These are phyloP conservation scores for Fulvia fulva DNA, from an alignment of 2,329 filamentous ascomycete species.

Conservation along the genomic window DNA sequence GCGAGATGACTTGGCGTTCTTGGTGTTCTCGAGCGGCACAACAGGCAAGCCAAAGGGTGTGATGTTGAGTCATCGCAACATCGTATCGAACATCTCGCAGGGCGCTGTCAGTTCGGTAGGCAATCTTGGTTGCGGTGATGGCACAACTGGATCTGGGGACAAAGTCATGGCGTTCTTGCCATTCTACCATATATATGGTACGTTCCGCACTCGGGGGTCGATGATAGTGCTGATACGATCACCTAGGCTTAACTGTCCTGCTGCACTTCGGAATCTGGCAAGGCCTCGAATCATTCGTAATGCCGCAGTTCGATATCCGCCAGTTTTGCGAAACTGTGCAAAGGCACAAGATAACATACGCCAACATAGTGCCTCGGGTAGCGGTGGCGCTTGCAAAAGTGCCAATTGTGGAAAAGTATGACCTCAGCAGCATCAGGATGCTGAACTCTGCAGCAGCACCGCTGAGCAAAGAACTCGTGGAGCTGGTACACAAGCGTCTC, in stretches of 20 bases:
- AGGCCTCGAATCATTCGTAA: constrained; percentile 64
- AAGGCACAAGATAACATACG: constrained; percentile 67
- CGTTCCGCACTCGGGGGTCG: constrained; percentile 67
- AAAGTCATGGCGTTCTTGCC: constrained; percentile 73
- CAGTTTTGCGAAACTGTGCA: constrained; percentile 75
- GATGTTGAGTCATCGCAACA: constrained; percentile 76
- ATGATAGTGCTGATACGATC: constrained; percentile 51
- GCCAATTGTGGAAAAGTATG: constrained; percentile 71
- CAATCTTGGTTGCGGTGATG: constrained; percentile 50
- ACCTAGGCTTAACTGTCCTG: constrained; percentile 62
- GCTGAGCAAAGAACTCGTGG: constrained; percentile 71
- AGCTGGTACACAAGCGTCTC: constrained; percentile 67
- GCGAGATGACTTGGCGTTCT: constrained; percentile 68
- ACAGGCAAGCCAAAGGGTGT: constrained; percentile 90
- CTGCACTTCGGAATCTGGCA: constrained; percentile 38
- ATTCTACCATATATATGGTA: constrained; percentile 91
- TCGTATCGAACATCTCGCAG: constrained; percentile 64
- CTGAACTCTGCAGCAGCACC: constrained; percentile 84
- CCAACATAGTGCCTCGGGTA: constrained; percentile 79
- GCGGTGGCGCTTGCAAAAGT: constrained; percentile 74
- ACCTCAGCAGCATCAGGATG: constrained; percentile 73
- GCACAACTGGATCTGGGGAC: constrained; percentile 53
- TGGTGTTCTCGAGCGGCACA: constrained; percentile 86
- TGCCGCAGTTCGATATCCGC: constrained; percentile 75
- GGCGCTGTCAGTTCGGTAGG: constrained; percentile 15